Conservation (phyloP, 306 rosid genomes). For the Cyclanthera cordifolia region DNA sequence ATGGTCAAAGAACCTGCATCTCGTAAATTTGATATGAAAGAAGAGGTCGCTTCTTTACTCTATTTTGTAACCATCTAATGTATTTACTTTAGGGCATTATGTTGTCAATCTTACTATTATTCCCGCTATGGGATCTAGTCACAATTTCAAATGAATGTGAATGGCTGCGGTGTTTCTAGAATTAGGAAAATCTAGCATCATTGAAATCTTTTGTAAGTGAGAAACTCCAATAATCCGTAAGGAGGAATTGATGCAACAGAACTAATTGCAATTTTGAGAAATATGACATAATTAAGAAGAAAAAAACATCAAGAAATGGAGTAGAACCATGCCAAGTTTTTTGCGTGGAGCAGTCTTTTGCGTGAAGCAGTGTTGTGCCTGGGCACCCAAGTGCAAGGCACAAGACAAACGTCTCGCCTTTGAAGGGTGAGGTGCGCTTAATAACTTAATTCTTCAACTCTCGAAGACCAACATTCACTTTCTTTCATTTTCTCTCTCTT, state of each 20-base stretch:
- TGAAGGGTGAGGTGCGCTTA: too few species aligned
- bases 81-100: not conserved
- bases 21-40: conserved; percentile 81
- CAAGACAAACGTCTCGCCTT: too few species aligned
- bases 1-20: conserved; percentile 74
- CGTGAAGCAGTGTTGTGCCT: too few species aligned
- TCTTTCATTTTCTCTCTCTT: too few species aligned
- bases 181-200: not conserved
- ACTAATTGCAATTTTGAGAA: not conserved
- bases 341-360: too few species aligned
- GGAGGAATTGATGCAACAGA: not conserved
- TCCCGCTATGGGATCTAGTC: not conserved
- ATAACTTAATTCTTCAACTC: too few species aligned
- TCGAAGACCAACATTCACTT: too few species aligned
- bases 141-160: not conserved
- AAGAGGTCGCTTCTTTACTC: conserved; percentile 56
- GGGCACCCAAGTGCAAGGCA: too few species aligned
- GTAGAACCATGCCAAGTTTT: not conserved
- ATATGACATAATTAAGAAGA: not conserved
- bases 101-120: not conserved
- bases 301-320: not conserved
- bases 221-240: not conserved
- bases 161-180: not conserved
- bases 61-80: conserved; percentile 14
- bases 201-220: not conserved